Conservation (phyloP, 768 basidiomycete genomes). For the Pilatotrama ljubarskyi region DNA sequence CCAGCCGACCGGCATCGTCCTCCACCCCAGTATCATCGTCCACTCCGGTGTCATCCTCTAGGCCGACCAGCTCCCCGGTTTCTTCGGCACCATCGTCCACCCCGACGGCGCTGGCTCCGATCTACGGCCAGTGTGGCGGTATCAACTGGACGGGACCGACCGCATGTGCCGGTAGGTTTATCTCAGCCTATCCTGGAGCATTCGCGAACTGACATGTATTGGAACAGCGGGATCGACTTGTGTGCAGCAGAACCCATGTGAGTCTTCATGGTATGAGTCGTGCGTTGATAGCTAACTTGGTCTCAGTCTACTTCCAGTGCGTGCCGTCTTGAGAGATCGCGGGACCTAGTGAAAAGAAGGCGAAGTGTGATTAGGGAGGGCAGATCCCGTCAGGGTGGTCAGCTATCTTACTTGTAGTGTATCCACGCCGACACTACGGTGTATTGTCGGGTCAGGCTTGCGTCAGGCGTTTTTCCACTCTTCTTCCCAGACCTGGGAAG, state of each 20-base stretch:
- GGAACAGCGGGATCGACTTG: slow-evolving; percentile 34
- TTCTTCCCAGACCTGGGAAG: slow-evolving; percentile 30
- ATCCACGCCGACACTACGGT: neutral
- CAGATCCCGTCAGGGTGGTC: neutral
- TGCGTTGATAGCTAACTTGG: neutral
- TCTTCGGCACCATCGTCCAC: slow-evolving; percentile 18
- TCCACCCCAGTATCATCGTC: neutral
- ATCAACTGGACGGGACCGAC: slow-evolving; percentile 45
- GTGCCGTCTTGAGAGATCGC: slow-evolving; percentile 27
- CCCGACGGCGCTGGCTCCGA: slow-evolving; percentile 24
- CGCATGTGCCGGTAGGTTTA: slow-evolving; percentile 30
- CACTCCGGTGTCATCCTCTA: neutral
- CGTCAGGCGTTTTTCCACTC: slow-evolving; percentile 29
- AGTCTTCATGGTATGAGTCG: slow-evolving; percentile 19
- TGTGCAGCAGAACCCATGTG: slow-evolving; percentile 41
- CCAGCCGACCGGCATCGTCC: neutral
- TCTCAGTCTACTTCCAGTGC: slow-evolving; percentile 48
- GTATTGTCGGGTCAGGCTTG: neutral
- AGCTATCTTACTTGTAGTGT: neutral
- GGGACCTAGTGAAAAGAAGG: neutral
- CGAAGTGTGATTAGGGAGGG: neutral
- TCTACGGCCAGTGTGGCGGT: slow-evolving; percentile 49
- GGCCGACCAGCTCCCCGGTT: slow-evolving; percentile 8
- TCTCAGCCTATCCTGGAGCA: neutral
- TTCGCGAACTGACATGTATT: neutral